Evolutionary conservation across 2,329 filamentous ascomycete genomes (phyloP).

Genomic region (Fusarium irregulare): DNA sequence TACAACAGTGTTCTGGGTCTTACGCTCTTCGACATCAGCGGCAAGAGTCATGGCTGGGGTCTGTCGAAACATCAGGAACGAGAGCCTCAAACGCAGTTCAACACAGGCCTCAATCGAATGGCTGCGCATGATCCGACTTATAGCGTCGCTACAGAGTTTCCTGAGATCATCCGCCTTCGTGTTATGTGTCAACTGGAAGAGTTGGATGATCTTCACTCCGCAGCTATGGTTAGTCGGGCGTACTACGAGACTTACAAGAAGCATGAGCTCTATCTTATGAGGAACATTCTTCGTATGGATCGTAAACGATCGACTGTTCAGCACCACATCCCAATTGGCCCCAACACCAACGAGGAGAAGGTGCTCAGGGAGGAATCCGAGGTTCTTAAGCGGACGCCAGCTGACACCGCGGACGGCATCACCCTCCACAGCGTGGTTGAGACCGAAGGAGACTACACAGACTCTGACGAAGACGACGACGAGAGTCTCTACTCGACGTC

Average conservation of each 20-base stretch:
- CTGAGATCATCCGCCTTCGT: slow-evolving; percentile 53
- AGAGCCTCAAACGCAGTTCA: slow-evolving; percentile 52
- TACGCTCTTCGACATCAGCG: slow-evolving; percentile 61
- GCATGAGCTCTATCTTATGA: slow-evolving; percentile 56
- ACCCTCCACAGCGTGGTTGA: slow-evolving; percentile 49
- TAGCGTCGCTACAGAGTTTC: slow-evolving; percentile 50
- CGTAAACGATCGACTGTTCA: slow-evolving; percentile 34
- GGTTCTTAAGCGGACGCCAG: slow-evolving; percentile 44
- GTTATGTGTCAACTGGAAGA: slow-evolving; percentile 56
- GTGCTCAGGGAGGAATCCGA: slow-evolving; percentile 49
- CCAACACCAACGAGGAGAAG: slow-evolving; percentile 51
- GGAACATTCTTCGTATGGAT: slow-evolving; percentile 50
- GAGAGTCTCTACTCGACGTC: slow-evolving; percentile 41
- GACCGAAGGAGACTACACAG: slow-evolving; percentile 42
- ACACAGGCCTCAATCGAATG: slow-evolving; percentile 49
- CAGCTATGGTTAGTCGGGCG: slow-evolving; percentile 55
- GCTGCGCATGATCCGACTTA: slow-evolving; percentile 48
- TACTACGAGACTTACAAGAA: slow-evolving; percentile 60
- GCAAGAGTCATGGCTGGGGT: slow-evolving; percentile 62
- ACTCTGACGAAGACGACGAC: slow-evolving; percentile 45
- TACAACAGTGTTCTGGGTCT: slow-evolving; percentile 63
- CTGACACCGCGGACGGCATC: slow-evolving; percentile 46
- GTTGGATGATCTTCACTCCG: slow-evolving; percentile 56
- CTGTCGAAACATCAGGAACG: slow-evolving; percentile 54
- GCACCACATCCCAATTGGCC: slow-evolving; percentile 38